phyloP scores from a whole-genome alignment of 805 yeast genomes.

The Lipomyces japonicus region DNA sequence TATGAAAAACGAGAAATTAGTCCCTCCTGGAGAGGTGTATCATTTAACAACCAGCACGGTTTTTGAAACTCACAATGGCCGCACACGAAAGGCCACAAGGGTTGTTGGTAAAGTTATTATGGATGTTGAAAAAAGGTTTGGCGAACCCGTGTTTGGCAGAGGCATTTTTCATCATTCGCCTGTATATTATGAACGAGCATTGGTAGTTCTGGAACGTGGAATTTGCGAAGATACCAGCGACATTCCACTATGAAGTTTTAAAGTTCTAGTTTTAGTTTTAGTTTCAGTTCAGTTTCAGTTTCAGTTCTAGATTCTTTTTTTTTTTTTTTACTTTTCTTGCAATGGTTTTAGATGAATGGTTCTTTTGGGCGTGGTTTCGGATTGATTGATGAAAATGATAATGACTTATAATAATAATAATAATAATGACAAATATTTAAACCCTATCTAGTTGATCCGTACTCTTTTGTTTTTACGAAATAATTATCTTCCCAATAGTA shows the following conservation, averaged over 20 bases:
- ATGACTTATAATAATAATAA: too few species aligned
- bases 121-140: slow-evolving; percentile 36
- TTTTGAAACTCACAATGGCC: slow-evolving; percentile 32
- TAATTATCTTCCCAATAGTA: too few species aligned
- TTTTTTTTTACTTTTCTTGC: background rate
- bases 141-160: slow-evolving; percentile 37
- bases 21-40: slow-evolving; percentile 39
- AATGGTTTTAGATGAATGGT: too few species aligned
- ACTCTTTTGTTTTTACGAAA: too few species aligned
- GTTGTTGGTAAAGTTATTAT: slow-evolving; percentile 33
- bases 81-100: slow-evolving; percentile 32
- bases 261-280: too few species aligned
- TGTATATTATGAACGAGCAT: slow-evolving; percentile 36
- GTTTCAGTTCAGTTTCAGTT: background rate
- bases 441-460: too few species aligned
- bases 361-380: too few species aligned
- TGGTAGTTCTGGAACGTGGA: slow-evolving; percentile 34
- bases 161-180: slow-evolving; percentile 38
- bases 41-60: slow-evolving; percentile 35
- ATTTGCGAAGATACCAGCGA: slow-evolving; percentile 24
- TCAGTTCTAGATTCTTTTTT: too few species aligned
- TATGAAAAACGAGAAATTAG: slow-evolving; percentile 37
- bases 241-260: background rate
- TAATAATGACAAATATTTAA: too few species aligned
- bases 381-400: too few species aligned